These are phyloP conservation scores for Quercus cerris DNA, from an alignment of 306 rosid species.

Conservation along the genomic window DNA sequence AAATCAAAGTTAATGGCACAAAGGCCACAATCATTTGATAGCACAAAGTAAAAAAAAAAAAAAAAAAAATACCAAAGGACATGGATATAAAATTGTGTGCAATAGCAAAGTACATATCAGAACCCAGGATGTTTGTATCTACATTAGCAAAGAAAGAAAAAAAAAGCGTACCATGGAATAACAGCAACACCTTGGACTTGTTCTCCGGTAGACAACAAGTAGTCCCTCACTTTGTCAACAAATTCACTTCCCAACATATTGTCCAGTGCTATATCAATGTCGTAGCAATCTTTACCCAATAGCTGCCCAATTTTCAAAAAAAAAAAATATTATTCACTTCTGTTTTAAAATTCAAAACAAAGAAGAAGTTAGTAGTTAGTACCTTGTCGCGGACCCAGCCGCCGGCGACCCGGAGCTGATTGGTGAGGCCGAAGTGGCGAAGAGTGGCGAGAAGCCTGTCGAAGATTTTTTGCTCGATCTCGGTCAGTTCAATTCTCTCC, in stretches of 20 bases:
- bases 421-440: conserved; percentile 51
- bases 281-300: conserved; percentile 81
- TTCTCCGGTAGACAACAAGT: conserved; percentile 66
- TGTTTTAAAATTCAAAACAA: too few relatives aligned
- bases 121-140: too few relatives aligned
- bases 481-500: conserved; percentile 60
- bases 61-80: background rate
- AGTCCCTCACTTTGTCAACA: conserved; percentile 72
- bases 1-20: background rate
- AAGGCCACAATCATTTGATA: background rate
- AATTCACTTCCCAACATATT: conserved; percentile 88
- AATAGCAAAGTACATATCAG: background rate
- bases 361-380: too few relatives aligned
- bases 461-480: conserved; percentile 59
- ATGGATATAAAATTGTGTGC: background rate
- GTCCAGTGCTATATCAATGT: conserved; percentile 89
- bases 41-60: background rate
- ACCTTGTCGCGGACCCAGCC: conserved; percentile 99
- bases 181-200: conserved; percentile 85
- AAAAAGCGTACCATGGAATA: conserved; percentile 53
- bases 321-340: too few relatives aligned
- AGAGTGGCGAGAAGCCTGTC: conserved; percentile 69
- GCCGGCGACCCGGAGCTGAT: conserved; percentile 94
- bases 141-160: too few relatives aligned
- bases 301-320: conserved; percentile 40